These are phyloP conservation scores for Durotheca rogersii DNA, from an alignment of 495 filamentous ascomycete genomes.

Conservation along the genomic window DNA sequence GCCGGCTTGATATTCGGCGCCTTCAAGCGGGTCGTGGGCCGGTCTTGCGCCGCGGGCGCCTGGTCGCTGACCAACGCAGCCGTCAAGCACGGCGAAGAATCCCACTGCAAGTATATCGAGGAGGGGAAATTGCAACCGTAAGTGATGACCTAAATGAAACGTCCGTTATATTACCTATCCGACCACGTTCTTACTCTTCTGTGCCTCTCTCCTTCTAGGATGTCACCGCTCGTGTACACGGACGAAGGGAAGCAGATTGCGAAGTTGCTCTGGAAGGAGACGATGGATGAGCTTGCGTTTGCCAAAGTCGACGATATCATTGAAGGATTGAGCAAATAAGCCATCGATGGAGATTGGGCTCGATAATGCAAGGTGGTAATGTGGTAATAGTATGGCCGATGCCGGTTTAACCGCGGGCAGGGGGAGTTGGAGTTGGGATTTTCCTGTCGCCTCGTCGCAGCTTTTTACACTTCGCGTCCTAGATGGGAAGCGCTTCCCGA, in stretches of 20 bases:
- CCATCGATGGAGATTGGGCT: background rate
- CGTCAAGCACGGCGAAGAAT: slow-evolving; percentile 35
- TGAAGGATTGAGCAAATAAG: background rate
- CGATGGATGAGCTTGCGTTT: slow-evolving; percentile 40
- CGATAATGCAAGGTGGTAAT: background rate
- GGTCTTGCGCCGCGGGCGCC: slow-evolving; percentile 32
- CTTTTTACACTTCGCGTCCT: background rate
- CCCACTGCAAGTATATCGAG: slow-evolving; percentile 40
- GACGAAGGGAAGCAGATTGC: slow-evolving; percentile 34
- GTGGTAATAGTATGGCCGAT: no score
- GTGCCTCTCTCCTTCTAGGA: slow-evolving; percentile 17
- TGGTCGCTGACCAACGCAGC: slow-evolving; percentile 37
- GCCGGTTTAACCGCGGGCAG: no score
- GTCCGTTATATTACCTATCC: background rate
- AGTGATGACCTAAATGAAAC: slow-evolving; percentile 16
- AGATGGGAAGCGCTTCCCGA: background rate
- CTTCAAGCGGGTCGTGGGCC: slow-evolving; percentile 24
- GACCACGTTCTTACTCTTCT: background rate
- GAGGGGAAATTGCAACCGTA: slow-evolving; percentile 38
- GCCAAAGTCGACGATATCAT: slow-evolving; percentile 35
- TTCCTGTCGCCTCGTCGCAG: no score
- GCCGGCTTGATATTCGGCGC: slow-evolving; percentile 9
- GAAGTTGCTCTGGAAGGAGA: slow-evolving; percentile 41
- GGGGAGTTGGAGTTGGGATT: background rate
- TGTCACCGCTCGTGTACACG: slow-evolving; percentile 32